phyloP scores from a whole-genome alignment of 805 yeast genomes.

The Metschnikowia gelsemii region DNA sequence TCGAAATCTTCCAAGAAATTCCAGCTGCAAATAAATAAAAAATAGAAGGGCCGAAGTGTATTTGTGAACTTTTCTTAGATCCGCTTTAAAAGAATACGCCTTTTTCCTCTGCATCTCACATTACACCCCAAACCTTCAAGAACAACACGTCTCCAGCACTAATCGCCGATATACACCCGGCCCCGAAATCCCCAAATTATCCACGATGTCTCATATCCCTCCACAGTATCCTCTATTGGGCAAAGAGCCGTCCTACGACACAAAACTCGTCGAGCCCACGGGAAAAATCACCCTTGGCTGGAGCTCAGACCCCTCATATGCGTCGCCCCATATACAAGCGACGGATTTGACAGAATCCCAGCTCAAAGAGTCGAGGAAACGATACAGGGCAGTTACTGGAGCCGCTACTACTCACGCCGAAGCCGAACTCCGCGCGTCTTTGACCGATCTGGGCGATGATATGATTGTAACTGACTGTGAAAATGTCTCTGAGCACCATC shows the following conservation, averaged over 20 bases:
- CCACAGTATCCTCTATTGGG: constrained; percentile 36
- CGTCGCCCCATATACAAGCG: constrained; percentile 23
- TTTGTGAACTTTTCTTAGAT: too few relatives aligned
- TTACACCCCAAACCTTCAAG: too few relatives aligned
- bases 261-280: constrained; percentile 29
- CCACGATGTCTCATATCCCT: constrained; percentile 23
- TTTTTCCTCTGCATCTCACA: too few relatives aligned
- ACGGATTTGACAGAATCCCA: constrained; percentile 13
- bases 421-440: constrained; percentile 16
- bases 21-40: too few relatives aligned
- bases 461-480: constrained; percentile 38
- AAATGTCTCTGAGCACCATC: constrained; percentile 24
- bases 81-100: too few relatives aligned
- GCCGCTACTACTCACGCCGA: too few relatives aligned
- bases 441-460: constrained; percentile 32
- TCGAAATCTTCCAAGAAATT: too few relatives aligned
- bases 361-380: constrained; percentile 22
- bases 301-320: constrained; percentile 28
- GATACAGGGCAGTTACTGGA: constrained; percentile 22
- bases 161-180: not conserved
- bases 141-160: too few relatives aligned
- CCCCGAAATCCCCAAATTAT: too few relatives aligned
- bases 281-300: constrained; percentile 35
- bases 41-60: too few relatives aligned
- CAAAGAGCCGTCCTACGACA: constrained; percentile 32